These are phyloP conservation scores for Epichloe sp. DNA, from an alignment of 2,329 filamentous ascomycete species.

Conservation along the genomic window DNA sequence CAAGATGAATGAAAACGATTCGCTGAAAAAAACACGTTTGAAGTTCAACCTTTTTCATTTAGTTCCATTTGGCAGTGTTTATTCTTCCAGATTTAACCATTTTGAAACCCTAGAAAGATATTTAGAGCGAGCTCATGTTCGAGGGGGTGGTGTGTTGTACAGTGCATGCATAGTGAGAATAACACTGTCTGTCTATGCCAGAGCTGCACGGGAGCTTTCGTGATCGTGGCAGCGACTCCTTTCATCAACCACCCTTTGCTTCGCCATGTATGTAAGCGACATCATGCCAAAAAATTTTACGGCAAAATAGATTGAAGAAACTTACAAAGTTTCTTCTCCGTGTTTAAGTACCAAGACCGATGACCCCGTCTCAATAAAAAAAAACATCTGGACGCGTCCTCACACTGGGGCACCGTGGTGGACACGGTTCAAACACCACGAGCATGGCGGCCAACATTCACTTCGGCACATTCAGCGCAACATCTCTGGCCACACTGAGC, in stretches of 20 bases:
- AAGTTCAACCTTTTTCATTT: too few species aligned
- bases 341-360: background rate
- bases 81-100: background rate
- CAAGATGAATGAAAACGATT: background rate
- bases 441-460: background rate
- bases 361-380: background rate
- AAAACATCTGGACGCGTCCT: background rate
- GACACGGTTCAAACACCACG: background rate
- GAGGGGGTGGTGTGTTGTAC: background rate
- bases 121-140: background rate
- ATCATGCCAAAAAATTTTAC: background rate
- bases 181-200: background rate
- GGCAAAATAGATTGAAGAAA: background rate
- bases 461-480: background rate
- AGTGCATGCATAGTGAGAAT: background rate
- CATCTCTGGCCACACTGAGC: slow-evolving; percentile 2
- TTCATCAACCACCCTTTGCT: background rate
- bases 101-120: background rate
- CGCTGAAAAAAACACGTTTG: too few species aligned
- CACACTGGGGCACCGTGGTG: background rate
- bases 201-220: background rate
- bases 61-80: too few species aligned
- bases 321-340: too few species aligned
- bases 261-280: background rate
- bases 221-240: background rate